Percentiles rank a stretch among this genome's conserved stretches.
Evolutionary conservation across 176 grass and related monocot species (phyloP).

Genomic region (Phoenix roebelenii): DNA sequence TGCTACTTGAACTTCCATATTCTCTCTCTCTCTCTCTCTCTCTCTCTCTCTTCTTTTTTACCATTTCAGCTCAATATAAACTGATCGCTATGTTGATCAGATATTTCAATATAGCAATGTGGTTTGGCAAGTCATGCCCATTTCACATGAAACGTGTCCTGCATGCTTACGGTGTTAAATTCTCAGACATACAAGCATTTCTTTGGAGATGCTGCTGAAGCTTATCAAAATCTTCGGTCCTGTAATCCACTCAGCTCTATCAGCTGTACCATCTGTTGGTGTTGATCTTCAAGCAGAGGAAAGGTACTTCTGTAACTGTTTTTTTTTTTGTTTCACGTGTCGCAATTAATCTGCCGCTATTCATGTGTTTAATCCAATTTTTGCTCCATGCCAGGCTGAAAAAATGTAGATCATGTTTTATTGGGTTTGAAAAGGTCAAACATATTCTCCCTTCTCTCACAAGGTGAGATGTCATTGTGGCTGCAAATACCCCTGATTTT

Average conservation of each 20-base stretch:
- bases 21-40: no score
- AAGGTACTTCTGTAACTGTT: slow-evolving; percentile 19
- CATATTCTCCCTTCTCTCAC: slow-evolving; percentile 22
- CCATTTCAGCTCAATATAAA: no score
- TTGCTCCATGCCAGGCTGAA: slow-evolving; percentile 36
- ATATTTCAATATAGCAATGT: no score
- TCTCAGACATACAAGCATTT: slow-evolving; percentile 44
- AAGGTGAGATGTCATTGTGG: slow-evolving; percentile 18
- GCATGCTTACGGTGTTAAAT: not conserved
- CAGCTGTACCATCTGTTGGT: slow-evolving; percentile 30
- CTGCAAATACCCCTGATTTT: not conserved
- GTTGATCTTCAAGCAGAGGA: slow-evolving; percentile 55
- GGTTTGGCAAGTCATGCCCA: no score
- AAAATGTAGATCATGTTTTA: slow-evolving; percentile 42
- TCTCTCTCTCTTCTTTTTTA: no score
- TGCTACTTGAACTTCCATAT: no score
- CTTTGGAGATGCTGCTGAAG: slow-evolving; percentile 45
- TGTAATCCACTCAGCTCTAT: slow-evolving; percentile 49
- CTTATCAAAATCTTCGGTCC: slow-evolving; percentile 49
- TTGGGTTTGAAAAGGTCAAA: slow-evolving; percentile 45
- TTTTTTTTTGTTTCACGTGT: no score
- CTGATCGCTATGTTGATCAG: no score
- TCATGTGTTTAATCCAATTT: not conserved
- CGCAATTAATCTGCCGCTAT: no score
- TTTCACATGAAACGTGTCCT: no score